A percentile compares a stretch with the other conserved stretches of the same genome.
These are phyloP conservation scores for Paxillus rubicundulus DNA, from an alignment of 768 basidiomycete genomes.

Conservation along the genomic window DNA sequence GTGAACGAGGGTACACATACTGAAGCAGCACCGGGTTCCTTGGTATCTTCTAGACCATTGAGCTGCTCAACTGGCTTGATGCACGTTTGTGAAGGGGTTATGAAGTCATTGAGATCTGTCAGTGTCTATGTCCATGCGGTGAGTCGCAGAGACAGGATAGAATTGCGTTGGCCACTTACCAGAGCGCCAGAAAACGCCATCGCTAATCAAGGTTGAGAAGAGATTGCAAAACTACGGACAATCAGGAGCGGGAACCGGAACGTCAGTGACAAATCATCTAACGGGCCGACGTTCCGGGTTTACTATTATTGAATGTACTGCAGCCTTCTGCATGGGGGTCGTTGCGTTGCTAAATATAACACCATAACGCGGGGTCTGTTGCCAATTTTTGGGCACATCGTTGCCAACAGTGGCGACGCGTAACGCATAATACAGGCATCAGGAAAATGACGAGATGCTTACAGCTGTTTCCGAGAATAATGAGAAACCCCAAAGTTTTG, in stretches of 20 bases:
- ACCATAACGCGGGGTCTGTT: no score
- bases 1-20: slow-evolving; percentile 30
- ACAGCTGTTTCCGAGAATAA: no score
- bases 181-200: slow-evolving; percentile 91
- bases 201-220: slow-evolving; percentile 2
- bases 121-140: slow-evolving; percentile 55
- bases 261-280: background rate
- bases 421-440: no score
- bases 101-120: slow-evolving; percentile 95
- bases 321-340: no score
- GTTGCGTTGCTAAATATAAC: no score
- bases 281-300: background rate
- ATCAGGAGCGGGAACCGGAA: background rate
- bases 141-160: slow-evolving; percentile 7
- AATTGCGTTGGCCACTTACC: slow-evolving; percentile 39
- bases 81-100: slow-evolving; percentile 93
- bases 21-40: slow-evolving; percentile 41
- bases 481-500: no score
- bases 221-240: background rate
- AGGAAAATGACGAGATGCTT: no score
- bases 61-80: slow-evolving; percentile 86
- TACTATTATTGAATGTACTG: no score
- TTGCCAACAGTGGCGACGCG: no score
- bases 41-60: slow-evolving; percentile 39
- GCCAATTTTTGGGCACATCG: no score